Percentiles rank a stretch among this genome's conserved stretches.
Conservation (phyloP, 78 protist genomes). For the Bigelowiella natans region DNA sequence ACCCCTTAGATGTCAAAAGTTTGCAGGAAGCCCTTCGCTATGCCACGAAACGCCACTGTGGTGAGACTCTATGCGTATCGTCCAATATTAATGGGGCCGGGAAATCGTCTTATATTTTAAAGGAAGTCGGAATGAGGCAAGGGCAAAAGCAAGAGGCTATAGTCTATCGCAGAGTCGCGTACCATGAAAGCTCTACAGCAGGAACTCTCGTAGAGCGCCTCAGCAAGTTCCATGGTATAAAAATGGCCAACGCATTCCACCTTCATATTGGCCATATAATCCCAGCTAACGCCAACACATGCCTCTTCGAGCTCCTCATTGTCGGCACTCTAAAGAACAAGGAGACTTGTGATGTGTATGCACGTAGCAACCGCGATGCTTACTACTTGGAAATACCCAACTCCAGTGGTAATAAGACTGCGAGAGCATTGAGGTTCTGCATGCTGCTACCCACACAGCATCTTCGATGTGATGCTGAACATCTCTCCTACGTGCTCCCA, state of each 20-base stretch:
- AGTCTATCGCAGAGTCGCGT: not conserved
- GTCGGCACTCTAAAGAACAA: not conserved
- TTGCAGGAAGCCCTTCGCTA: not conserved
- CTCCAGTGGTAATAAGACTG: not conserved
- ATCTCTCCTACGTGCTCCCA: not conserved
- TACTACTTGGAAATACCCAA: not conserved
- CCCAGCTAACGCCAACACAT: not conserved
- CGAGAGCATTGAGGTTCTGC: not conserved
- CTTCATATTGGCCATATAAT: not conserved
- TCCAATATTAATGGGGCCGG: not conserved
- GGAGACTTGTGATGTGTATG: not conserved
- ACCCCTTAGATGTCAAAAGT: not conserved
- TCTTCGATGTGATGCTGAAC: not conserved
- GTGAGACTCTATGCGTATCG: not conserved
- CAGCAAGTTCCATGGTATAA: not conserved
- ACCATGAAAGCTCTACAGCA: not conserved
- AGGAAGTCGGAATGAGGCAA: not conserved
- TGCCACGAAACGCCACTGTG: not conserved
- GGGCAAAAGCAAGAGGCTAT: not conserved
- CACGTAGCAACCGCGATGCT: not conserved
- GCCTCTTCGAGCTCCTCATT: slow-evolving; percentile 5
- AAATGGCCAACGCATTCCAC: not conserved
- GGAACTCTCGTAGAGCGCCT: not conserved
- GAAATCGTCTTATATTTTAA: not conserved
- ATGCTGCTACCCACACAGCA: not conserved